Evolutionary conservation across 2,329 filamentous ascomycete genomes (phyloP), one percentile per base, ranked within the genome.

Genomic region (Alternaria longipes): DNA sequence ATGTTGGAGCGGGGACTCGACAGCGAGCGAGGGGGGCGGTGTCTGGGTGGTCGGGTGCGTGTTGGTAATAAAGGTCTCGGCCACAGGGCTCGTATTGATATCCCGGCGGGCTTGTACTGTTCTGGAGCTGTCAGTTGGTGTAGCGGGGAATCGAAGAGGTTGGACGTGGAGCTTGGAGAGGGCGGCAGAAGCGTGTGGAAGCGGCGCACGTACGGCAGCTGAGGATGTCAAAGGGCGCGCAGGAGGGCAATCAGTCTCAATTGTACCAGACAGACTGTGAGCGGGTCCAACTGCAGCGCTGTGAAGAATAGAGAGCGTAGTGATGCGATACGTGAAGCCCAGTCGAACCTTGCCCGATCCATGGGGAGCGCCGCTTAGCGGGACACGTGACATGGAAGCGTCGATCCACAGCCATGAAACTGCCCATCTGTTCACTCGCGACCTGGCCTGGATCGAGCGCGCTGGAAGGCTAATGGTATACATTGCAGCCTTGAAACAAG

Each of bases 241-340:
- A 66, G 74, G 63, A 68, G 67, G 67, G 59, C 70, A 69, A 63
- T 67, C 66, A 55, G 59, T 68, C 68, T 75, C 74, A 78, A 76
- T 77, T 74, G 74, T 65, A 68, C 63, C 54, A 66, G 66, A 63
- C 56, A 54, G 67, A 52, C 41, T 36, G 58, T 45, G 60, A 40
- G 64, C 62, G 60, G 66, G 63, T 65, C 72, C 70, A 70, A 72
- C 58, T 64, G 68, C 65, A 67, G 71, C 64, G 73, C 68, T 63
- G 68, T 62, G 70, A 78, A 78, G 72, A 78, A 78, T 78, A 78
- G 72, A 71, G 69, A 73, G 68, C 66, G 71, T 77, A 76, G 74
- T 69, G 71, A 75, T 77, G 74, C 70, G 72, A 66, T 70, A 57
- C 60, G 67, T 68, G 63, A 65, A 65, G 59, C 45, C 56, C 46